Evolutionary conservation across 805 yeast species (phyloP).

Genomic region (Spathaspora gorwiae): DNA sequence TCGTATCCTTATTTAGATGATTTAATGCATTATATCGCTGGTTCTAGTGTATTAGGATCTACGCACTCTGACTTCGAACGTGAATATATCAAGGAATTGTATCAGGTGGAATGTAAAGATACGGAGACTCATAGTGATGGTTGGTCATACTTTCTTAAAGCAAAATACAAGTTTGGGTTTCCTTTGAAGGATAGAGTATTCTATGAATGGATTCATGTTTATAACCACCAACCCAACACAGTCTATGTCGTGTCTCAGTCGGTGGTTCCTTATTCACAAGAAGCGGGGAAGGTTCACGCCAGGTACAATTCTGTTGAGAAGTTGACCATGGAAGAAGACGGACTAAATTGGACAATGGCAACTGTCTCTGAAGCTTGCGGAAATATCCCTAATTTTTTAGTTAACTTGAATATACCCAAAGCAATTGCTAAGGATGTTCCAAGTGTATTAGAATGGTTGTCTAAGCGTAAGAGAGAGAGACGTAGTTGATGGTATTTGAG

Average conservation of each 20-base stretch:
- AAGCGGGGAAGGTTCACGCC: conserved; percentile 21
- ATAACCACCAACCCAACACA: conserved; percentile 10
- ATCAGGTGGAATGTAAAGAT: conserved; percentile 12
- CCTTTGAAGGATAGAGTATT: conserved; percentile 34
- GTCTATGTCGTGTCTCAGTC: conserved; percentile 31
- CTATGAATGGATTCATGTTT: conserved; percentile 31
- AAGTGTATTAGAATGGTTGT: conserved; percentile 22
- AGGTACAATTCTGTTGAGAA: conserved; percentile 35
- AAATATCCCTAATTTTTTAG: conserved; percentile 32
- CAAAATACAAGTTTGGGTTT: conserved; percentile 31
- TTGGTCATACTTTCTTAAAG: conserved; percentile 25
- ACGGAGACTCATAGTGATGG: conserved; percentile 10
- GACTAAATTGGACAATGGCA: conserved; percentile 35
- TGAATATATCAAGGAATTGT: conserved; percentile 32
- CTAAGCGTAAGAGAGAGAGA: not conserved
- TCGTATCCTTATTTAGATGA: not conserved
- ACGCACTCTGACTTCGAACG: conserved; percentile 35
- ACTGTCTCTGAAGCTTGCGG: conserved; percentile 39
- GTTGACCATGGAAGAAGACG: conserved; percentile 14
- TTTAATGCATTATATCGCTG: conserved; percentile 2
- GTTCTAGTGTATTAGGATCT: not conserved
- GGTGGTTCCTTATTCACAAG: conserved; percentile 22
- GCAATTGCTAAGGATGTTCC: conserved; percentile 41
- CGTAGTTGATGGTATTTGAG: not conserved
- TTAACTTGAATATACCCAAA: conserved; percentile 23